Evolutionary conservation across 1,284 basidiomycete species (phyloP).

Genomic region (Trichosporon coremiiforme): DNA sequence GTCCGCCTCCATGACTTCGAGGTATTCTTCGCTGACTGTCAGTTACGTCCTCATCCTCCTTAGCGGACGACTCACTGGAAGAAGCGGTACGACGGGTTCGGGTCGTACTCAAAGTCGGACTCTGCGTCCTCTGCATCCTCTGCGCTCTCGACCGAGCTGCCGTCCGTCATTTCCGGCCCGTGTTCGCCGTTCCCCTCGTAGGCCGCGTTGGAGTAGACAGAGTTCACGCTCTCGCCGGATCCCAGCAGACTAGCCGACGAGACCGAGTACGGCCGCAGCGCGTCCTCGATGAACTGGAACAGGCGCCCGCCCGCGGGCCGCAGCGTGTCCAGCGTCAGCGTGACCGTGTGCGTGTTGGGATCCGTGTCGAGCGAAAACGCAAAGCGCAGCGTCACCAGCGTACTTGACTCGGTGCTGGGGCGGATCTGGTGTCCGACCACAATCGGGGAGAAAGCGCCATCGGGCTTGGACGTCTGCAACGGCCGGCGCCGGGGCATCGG

Average conservation of each 20-base stretch:
- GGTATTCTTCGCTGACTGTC: conserved; percentile 37
- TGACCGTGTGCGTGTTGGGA: conserved; percentile 38
- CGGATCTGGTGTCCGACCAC: conserved; percentile 25
- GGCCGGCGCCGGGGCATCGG: conserved; percentile 4
- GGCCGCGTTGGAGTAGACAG: conserved; percentile 1
- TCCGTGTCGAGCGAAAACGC: conserved; percentile 36
- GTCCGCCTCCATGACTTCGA: conserved; percentile 16
- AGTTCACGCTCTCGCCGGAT: not conserved
- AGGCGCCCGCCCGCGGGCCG: conserved; percentile 32
- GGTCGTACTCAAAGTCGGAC: conserved; percentile 40
- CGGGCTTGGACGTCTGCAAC: not conserved
- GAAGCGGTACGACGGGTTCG: conserved; percentile 32
- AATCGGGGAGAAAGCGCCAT: conserved; percentile 15
- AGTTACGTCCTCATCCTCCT: not conserved
- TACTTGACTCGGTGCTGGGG: conserved; percentile 6
- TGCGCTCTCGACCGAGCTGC: conserved; percentile 17
- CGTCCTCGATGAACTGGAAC: conserved; percentile 33
- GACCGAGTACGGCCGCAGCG: conserved; percentile 21
- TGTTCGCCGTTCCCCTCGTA: conserved; percentile 22
- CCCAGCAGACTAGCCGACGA: conserved; percentile 1
- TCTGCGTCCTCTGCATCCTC: conserved; percentile 43
- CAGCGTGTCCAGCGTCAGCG: conserved; percentile 36
- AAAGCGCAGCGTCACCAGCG: conserved; percentile 39
- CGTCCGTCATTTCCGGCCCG: conserved; percentile 41
- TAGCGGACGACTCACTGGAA: conserved; percentile 30